Evolutionary conservation across 768 basidiomycete genomes (phyloP).

Genomic region (Lactarius evosmus): DNA sequence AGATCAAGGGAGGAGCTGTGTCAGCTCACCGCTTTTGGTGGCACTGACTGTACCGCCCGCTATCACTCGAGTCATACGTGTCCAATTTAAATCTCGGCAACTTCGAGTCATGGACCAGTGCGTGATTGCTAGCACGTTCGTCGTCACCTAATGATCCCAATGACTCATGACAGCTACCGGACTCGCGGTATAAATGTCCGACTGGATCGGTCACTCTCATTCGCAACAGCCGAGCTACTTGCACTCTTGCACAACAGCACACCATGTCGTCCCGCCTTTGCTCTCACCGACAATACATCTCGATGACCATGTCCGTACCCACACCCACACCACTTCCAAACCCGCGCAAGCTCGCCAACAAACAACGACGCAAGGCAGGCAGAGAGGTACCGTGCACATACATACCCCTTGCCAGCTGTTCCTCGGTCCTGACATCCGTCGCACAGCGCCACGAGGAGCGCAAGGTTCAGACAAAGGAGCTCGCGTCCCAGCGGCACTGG

Average conservation of each 20-base stretch:
- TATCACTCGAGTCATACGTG: too few species aligned
- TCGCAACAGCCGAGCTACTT: background rate
- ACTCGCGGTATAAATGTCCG: conserved; percentile 1
- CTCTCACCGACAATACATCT: conserved; percentile 1
- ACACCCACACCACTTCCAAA: too few species aligned
- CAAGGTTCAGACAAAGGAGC: background rate
- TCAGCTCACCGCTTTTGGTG: background rate
- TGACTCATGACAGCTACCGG: conserved; percentile 13
- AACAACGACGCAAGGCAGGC: conserved; percentile 16
- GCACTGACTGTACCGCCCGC: background rate
- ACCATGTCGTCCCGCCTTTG: conserved; percentile 13
- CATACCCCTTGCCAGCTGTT: background rate
- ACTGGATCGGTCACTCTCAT: background rate
- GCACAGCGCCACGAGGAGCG: conserved; percentile 21
- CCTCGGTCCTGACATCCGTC: too few species aligned
- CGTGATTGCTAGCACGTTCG: background rate
- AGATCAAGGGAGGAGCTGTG: background rate
- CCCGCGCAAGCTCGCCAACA: conserved; percentile 19
- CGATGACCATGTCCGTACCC: background rate
- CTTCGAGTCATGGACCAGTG: conserved; percentile 10
- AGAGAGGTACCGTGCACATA: conserved; percentile 13
- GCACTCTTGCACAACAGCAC: conserved; percentile 3
- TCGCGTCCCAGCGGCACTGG: background rate
- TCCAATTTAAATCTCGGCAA: conserved; percentile 4
- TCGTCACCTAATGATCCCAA: background rate